Percentiles rank a stretch among this genome's conserved stretches.
phyloP scores from a whole-genome alignment of 306 rosid genomes.

The Pachyrhizus erosus region DNA sequence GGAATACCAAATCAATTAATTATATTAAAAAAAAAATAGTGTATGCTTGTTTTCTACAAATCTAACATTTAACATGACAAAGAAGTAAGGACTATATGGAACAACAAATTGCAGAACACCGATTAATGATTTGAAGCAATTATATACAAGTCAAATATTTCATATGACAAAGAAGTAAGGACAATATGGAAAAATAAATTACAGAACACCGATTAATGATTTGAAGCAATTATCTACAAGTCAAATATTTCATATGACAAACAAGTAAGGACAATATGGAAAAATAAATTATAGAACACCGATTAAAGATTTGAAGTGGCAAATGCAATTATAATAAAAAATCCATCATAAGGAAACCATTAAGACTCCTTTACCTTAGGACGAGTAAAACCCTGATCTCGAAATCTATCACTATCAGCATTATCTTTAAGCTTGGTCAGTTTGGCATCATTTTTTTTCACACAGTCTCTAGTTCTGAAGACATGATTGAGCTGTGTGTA shows the following conservation, averaged over 20 bases:
- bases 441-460: conserved; percentile 76
- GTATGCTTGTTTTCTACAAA: too few species aligned
- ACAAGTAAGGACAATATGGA: not conserved
- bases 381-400: conserved; percentile 94
- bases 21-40: not conserved
- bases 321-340: conserved; percentile 11
- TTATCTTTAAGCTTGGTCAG: conserved; percentile 58
- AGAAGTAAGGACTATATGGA: not conserved
- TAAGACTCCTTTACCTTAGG: conserved; percentile 78
- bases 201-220: not conserved
- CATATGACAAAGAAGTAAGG: not conserved
- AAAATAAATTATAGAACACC: not conserved
- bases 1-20: conserved; percentile 16
- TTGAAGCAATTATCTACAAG: not conserved
- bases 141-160: not conserved
- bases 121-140: conserved; percentile 5
- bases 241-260: not conserved
- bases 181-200: not conserved
- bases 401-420: conserved; percentile 59
- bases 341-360: conserved; percentile 11
- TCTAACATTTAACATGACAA: not conserved
- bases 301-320: conserved; percentile 10
- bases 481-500: conserved; percentile 86
- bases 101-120: not conserved
- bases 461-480: conserved; percentile 74